Conservation (phyloP, 495 filamentous ascomycete genomes). For the Penicillium ochrochloron region DNA sequence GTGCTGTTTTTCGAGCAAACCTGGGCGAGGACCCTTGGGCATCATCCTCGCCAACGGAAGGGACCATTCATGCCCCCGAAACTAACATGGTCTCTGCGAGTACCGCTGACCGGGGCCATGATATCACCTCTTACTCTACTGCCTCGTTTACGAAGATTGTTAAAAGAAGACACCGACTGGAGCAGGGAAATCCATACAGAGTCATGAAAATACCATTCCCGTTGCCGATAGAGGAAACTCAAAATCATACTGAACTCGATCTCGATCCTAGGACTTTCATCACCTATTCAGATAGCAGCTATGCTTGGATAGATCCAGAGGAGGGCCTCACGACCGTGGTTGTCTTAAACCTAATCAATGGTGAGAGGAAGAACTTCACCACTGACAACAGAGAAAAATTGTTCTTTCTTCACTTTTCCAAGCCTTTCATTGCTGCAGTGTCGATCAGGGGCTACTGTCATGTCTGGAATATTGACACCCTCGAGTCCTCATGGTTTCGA, state of each 20-base stretch:
- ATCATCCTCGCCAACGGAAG: neutral
- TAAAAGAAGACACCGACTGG: slow-evolving; percentile 26
- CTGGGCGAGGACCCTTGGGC: slow-evolving; percentile 18
- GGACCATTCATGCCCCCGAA: neutral
- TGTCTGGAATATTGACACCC: slow-evolving; percentile 35
- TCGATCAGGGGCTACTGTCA: slow-evolving; percentile 37
- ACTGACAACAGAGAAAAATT: slow-evolving; percentile 40
- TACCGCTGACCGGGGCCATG: neutral
- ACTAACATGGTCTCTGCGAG: neutral
- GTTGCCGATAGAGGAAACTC: neutral
- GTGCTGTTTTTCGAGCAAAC: slow-evolving; percentile 18
- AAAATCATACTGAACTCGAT: neutral
- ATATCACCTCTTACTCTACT: neutral
- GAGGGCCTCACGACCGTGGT: slow-evolving; percentile 13
- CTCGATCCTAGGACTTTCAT: slow-evolving; percentile 10
- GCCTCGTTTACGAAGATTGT: slow-evolving; percentile 22
- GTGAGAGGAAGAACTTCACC: slow-evolving; percentile 17
- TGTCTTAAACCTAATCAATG: slow-evolving; percentile 23
- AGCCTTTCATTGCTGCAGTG: slow-evolving; percentile 30
- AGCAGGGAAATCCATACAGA: slow-evolving; percentile 25
- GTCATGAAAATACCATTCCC: neutral
- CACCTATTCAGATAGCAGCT: slow-evolving; percentile 29
- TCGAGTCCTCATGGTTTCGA: slow-evolving; percentile 29
- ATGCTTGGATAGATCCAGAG: slow-evolving; percentile 26
- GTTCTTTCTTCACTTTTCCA: slow-evolving; percentile 23